These are phyloP conservation scores for Pythium phragmiticola DNA, from an alignment of 352 stramenopile species.

Conservation along the genomic window DNA sequence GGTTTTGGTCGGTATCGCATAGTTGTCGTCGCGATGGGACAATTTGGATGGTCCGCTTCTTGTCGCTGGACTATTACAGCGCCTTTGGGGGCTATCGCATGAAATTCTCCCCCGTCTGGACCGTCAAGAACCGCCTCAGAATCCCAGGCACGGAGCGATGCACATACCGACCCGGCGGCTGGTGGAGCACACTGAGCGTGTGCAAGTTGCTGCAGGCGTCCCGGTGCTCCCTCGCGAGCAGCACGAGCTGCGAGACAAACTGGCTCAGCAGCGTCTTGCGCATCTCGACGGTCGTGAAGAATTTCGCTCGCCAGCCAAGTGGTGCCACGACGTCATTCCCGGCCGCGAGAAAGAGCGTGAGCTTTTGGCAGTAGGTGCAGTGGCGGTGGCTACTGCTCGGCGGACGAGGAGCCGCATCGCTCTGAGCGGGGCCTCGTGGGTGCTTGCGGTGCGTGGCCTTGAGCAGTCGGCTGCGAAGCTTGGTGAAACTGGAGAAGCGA, in stretches of 20 bases:
- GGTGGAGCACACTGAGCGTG: constrained; percentile 9
- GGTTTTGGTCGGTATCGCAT: too few relatives aligned
- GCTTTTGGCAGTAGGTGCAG: constrained; percentile 28
- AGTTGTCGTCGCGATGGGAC: background rate
- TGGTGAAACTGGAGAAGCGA: constrained; percentile 62
- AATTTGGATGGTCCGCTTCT: background rate
- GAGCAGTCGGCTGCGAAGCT: constrained; percentile 45
- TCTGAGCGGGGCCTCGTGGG: constrained; percentile 20
- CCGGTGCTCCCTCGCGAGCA: constrained; percentile 17
- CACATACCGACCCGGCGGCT: constrained; percentile 12
- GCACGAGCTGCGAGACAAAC: constrained; percentile 29
- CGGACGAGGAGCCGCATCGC: constrained; percentile 21
- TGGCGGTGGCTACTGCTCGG: constrained; percentile 20
- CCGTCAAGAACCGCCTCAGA: constrained; percentile 24
- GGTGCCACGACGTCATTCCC: constrained; percentile 13
- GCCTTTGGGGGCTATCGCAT: constrained; percentile 11
- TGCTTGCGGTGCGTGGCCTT: constrained; percentile 42
- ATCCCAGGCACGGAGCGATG: constrained; percentile 22
- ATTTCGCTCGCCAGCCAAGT: constrained; percentile 20
- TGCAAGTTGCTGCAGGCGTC: constrained; percentile 18
- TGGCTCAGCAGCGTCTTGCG: constrained; percentile 28
- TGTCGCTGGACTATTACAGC: too few relatives aligned
- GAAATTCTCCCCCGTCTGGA: constrained; percentile 29
- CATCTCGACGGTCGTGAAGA: constrained; percentile 26
- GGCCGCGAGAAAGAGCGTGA: constrained; percentile 35